These are phyloP conservation scores for Yarrowia sp. DNA, from an alignment of 805 yeast species.

Conservation along the genomic window DNA sequence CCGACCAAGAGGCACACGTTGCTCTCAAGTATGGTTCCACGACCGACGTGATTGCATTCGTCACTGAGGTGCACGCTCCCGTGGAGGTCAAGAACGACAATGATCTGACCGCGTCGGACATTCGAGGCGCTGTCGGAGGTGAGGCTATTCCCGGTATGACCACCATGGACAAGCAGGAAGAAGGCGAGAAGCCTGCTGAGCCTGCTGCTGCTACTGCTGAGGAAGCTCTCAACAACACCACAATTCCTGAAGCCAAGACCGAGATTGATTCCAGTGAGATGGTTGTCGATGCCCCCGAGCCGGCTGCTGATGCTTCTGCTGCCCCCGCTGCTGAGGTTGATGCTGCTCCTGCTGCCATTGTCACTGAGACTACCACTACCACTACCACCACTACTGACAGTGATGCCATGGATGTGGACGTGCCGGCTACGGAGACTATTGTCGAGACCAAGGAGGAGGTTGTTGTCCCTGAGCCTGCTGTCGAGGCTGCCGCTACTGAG, in stretches of 20 bases:
- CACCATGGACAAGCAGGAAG: constrained; percentile 31
- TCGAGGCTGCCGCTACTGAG: neutral
- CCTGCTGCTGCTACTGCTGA: constrained; percentile 25
- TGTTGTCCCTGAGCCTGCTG: neutral
- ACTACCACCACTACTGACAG: neutral
- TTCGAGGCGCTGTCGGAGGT: constrained; percentile 54
- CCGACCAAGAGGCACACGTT: constrained; percentile 25
- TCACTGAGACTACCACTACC: neutral
- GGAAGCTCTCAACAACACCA: constrained; percentile 24
- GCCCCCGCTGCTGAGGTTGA: neutral
- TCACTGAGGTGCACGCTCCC: constrained; percentile 30
- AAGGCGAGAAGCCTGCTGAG: constrained; percentile 22
- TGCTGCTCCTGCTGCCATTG: neutral
- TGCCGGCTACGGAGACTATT: neutral
- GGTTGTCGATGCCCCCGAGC: neutral
- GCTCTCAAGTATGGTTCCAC: constrained; percentile 37
- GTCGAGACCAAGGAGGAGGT: constrained; percentile 1
- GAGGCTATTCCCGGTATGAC: constrained; percentile 47
- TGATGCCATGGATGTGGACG: constrained; percentile 2
- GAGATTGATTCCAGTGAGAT: neutral
- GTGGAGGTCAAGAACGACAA: constrained; percentile 33
- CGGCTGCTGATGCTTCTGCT: neutral
- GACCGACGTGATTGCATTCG: constrained; percentile 47
- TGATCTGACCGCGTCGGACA: constrained; percentile 46
- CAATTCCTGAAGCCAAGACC: neutral